Percentiles rank a stretch among this genome's conserved stretches.
Conservation (phyloP, 805 yeast genomes). For the Wickerhamiella brachini region DNA sequence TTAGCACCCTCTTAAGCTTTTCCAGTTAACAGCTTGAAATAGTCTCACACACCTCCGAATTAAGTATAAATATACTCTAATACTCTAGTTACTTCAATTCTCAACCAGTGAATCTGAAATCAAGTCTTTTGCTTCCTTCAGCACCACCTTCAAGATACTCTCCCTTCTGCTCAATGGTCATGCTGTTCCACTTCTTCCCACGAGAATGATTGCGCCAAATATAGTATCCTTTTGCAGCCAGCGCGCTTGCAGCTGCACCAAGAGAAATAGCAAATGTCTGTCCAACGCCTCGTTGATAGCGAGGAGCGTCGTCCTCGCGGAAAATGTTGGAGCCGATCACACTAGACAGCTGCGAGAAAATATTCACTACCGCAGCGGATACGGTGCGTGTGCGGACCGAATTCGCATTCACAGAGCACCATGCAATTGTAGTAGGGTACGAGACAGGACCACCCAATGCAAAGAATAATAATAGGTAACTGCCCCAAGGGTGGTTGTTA, state of each 20-base stretch:
- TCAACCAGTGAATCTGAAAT: slow-evolving; percentile 27
- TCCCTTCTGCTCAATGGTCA: slow-evolving; percentile 37
- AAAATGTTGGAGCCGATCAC: slow-evolving; percentile 46
- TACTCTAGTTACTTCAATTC: no score
- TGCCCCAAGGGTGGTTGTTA: slow-evolving; percentile 18
- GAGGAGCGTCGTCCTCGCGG: slow-evolving; percentile 42
- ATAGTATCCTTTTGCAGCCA: slow-evolving; percentile 24
- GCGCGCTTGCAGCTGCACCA: slow-evolving; percentile 10
- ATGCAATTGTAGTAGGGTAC: slow-evolving; percentile 18
- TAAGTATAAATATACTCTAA: no score
- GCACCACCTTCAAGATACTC: slow-evolving; percentile 38
- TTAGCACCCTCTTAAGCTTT: no score
- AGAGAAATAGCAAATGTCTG: slow-evolving; percentile 18
- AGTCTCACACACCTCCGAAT: no score
- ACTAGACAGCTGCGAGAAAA: slow-evolving; percentile 45
- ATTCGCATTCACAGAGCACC: slow-evolving; percentile 51
- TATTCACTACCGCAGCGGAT: slow-evolving; percentile 50
- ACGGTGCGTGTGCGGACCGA: slow-evolving; percentile 52
- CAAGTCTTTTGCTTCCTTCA: slow-evolving; percentile 45
- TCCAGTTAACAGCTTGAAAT: no score
- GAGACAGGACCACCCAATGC: slow-evolving; percentile 19
- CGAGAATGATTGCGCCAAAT: slow-evolving; percentile 21
- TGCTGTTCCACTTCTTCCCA: slow-evolving; percentile 35
- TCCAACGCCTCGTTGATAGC: slow-evolving; percentile 43
- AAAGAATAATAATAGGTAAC: slow-evolving; percentile 20